phyloP scores from a whole-genome alignment of 305 asterid genomes.

The Solanum hybrid region DNA sequence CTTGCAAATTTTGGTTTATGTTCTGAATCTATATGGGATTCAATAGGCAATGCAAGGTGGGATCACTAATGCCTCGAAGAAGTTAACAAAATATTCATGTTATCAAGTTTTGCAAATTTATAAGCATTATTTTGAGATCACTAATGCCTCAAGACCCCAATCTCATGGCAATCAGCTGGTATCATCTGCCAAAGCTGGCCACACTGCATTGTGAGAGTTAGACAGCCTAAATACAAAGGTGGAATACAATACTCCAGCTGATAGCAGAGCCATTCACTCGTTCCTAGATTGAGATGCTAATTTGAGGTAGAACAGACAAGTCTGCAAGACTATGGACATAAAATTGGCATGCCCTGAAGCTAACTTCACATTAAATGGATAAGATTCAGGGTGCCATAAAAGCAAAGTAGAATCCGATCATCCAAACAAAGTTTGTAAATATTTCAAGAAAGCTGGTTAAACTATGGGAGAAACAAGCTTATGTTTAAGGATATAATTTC shows the following conservation, averaged over 20 bases:
- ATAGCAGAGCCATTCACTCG: background rate
- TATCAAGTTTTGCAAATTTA: background rate
- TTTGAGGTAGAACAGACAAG: background rate
- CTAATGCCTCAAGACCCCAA: background rate
- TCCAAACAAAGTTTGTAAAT: background rate
- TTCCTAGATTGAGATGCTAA: background rate
- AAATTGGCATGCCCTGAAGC: background rate
- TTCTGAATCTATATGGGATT: background rate
- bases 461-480: background rate
- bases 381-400: background rate
- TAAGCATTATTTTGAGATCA: background rate
- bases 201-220: background rate
- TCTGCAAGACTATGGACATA: background rate
- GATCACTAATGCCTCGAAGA: background rate
- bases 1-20: background rate
- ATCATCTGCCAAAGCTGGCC: background rate
- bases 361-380: background rate
- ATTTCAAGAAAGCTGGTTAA: background rate
- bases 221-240: background rate
- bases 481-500: background rate
- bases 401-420: background rate
- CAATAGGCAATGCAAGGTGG: background rate
- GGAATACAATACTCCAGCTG: background rate
- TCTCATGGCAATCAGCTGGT: background rate
- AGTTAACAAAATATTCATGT: background rate